Conservation (phyloP, 495 filamentous ascomycete genomes). For the Penicillium silybi region DNA sequence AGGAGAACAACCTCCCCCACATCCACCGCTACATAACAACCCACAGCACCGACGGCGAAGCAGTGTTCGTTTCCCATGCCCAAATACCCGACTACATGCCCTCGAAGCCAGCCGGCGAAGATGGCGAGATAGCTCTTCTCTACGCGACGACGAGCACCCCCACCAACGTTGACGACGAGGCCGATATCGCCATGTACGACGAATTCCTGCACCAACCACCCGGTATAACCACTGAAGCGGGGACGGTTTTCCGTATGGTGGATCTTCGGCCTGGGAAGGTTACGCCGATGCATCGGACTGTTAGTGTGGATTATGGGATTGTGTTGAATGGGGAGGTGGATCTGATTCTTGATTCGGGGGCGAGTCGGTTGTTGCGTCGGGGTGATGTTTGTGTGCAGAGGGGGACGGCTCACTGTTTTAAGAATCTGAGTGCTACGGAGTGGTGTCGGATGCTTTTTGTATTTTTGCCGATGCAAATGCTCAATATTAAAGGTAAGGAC, state of each 20-base stretch:
- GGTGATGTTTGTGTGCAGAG: slow-evolving; percentile 65
- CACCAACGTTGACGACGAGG: slow-evolving; percentile 27
- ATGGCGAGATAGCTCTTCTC: slow-evolving; percentile 35
- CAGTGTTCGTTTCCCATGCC: slow-evolving; percentile 36
- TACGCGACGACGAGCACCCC: slow-evolving; percentile 37
- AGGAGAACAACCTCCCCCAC: slow-evolving; percentile 27
- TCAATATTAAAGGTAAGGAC: slow-evolving; percentile 23
- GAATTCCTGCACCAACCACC: slow-evolving; percentile 34
- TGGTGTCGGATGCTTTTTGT: slow-evolving; percentile 59
- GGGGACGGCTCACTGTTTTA: slow-evolving; percentile 62
- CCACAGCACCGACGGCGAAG: slow-evolving; percentile 35
- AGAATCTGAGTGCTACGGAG: slow-evolving; percentile 45
- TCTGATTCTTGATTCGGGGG: slow-evolving; percentile 62
- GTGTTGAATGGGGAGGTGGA: slow-evolving; percentile 70
- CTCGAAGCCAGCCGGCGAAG: slow-evolving; percentile 26
- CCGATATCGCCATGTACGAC: slow-evolving; percentile 34
- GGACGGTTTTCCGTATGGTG: slow-evolving; percentile 47
- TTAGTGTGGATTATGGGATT: slow-evolving; percentile 67
- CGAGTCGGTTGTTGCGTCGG: slow-evolving; percentile 58
- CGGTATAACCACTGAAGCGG: slow-evolving; percentile 26
- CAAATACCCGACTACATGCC: slow-evolving; percentile 33
- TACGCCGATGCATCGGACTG: slow-evolving; percentile 67
- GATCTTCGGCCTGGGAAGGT: slow-evolving; percentile 63
- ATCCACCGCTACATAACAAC: slow-evolving; percentile 42
- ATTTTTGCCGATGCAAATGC: slow-evolving; percentile 28